Evolutionary conservation across 1,284 basidiomycete genomes (phyloP), one percentile per base, ranked within the genome.

Genomic region (Filobasidium uniguttulatum): DNA sequence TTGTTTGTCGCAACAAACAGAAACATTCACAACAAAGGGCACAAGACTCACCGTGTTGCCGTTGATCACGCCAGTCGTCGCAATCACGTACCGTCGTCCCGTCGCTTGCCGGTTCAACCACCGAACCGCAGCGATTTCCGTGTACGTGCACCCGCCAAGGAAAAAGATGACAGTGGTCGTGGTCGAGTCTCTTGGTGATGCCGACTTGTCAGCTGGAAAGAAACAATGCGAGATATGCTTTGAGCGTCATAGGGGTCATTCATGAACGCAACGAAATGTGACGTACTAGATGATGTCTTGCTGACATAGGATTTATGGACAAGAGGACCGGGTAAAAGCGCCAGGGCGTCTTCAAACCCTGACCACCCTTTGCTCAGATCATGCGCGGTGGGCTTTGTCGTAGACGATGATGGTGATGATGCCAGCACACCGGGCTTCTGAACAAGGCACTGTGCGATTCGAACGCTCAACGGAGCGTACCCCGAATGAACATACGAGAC

Each of bases 71-170:
- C 84, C 82, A 25, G 89, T 91, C 1, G 89, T 91, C 8, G 85
- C 86, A 54, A 94, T 81, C 58, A 93, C 67, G 66, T 89, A 87
- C 57, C 77, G 80, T 45, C 86, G 78, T 29, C 84, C 85, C 72
- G 77, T 77, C 56, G 82, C 82, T 65, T 89, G 86, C 59, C 79
- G 76, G 53, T 79, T 77, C 66, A 93, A 83, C 83, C 88, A 94
- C 61, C 94, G 75, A 58, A 99, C 66, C 8, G 93, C 91, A 19
- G 91, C 82, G 49, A 98, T 85, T 72, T 98, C 94, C 6, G 93
- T 91, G 61, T 86, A 94, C 5, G 94, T 98, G 65, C 91, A 91
- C 3, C 94, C 94, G 30, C 94, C 94, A n/a, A 98, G 71, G 77
- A 97, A 97, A 71, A 96, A 96, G 9, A 99, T 85, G 20, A 94